phyloP scores from a whole-genome alignment of 2,329 filamentous ascomycete species.

The Fusarium liriodendri region DNA sequence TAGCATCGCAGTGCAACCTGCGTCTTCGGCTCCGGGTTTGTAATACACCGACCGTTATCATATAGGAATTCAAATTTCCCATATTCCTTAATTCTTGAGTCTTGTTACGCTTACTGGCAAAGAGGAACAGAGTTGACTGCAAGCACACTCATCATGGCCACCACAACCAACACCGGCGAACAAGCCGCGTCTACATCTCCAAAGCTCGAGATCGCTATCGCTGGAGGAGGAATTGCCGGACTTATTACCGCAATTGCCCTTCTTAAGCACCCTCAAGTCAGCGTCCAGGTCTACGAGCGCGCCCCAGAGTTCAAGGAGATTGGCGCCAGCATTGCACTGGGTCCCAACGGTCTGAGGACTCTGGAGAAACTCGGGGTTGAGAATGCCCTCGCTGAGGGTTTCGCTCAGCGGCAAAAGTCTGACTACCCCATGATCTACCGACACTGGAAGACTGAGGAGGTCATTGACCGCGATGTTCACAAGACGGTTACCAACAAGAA shows the following conservation, averaged over 20 bases:
- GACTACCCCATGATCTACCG: conserved; percentile 58
- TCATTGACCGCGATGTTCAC: conserved; percentile 38
- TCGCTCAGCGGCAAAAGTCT: conserved; percentile 55
- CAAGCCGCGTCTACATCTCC: not conserved
- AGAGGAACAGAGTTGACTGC: not conserved
- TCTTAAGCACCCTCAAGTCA: conserved; percentile 52
- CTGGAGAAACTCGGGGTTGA: conserved; percentile 62
- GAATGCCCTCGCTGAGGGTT: conserved; percentile 55
- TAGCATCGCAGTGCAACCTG: not conserved
- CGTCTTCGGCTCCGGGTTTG: conserved; percentile 6
- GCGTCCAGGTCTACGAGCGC: conserved; percentile 62
- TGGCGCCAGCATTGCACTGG: conserved; percentile 57
- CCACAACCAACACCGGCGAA: not conserved
- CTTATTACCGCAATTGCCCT: conserved; percentile 60
- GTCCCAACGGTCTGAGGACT: conserved; percentile 64
- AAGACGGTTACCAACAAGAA: conserved; percentile 57
- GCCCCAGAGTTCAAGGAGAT: conserved; percentile 52
- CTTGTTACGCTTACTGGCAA: not conserved
- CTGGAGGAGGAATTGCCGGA: conserved; percentile 63
- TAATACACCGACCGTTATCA: not conserved
- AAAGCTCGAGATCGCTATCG: conserved; percentile 56
- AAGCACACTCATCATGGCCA: not conserved
- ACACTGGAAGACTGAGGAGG: conserved; percentile 45
- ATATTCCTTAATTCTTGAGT: not conserved
- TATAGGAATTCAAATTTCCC: not conserved